Evolutionary conservation across 345 rosid genomes (phyloP).

Genomic region (Eucalyptus microcorys): DNA sequence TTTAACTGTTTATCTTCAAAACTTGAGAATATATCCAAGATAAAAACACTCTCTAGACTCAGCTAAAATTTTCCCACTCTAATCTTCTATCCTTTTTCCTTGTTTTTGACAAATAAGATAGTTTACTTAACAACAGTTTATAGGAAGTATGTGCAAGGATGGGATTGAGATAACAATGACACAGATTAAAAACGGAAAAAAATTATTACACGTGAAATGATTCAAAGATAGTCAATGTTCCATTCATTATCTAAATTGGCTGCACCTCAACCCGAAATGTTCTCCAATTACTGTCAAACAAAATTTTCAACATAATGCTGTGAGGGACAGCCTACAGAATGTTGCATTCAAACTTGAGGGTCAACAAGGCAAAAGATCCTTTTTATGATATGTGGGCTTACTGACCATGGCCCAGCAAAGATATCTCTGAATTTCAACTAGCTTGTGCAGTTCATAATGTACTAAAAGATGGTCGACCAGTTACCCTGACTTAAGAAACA

Average conservation of each 20-base stretch:
- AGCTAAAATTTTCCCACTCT: neutral
- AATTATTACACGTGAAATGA: neutral
- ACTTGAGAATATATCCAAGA: neutral
- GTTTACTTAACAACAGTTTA: neutral
- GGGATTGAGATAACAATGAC: neutral
- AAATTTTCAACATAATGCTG: neutral
- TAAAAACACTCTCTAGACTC: neutral
- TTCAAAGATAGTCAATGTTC: neutral
- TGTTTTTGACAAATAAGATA: neutral
- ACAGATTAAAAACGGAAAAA: neutral
- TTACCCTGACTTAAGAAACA: neutral
- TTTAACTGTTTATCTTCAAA: neutral
- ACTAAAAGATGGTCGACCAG: neutral
- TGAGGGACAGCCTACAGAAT: neutral
- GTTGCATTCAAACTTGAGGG: neutral
- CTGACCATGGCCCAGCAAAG: neutral
- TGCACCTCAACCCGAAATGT: no score
- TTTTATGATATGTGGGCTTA: neutral
- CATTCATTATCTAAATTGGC: no score
- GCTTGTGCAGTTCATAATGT: neutral
- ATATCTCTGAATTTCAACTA: neutral
- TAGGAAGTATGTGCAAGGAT: neutral
- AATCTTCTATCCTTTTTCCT: neutral
- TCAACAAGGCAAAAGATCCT: neutral
- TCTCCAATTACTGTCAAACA: neutral